Conservation (phyloP, 176 grass and related monocot species). For the Zizania latifolia region DNA sequence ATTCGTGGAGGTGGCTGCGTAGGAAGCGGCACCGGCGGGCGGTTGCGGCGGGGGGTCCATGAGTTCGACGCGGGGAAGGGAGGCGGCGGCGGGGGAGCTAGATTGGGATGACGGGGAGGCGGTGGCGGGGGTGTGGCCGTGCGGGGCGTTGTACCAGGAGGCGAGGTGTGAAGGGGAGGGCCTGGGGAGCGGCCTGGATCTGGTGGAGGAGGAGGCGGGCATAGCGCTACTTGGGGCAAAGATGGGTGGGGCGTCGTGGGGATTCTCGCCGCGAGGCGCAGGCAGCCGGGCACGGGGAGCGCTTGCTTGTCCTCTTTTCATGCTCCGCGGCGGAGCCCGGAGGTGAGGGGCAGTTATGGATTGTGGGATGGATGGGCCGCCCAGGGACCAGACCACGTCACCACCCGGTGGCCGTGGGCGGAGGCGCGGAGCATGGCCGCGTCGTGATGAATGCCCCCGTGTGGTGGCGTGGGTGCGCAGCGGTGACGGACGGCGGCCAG, state of each 20-base stretch:
- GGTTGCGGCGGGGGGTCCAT: constrained; percentile 12
- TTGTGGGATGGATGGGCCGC: neutral
- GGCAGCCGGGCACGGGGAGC: constrained; percentile 23
- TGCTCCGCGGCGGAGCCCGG: neutral
- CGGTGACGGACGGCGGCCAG: no score
- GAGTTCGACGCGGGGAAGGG: neutral
- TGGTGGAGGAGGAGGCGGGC: constrained; percentile 22
- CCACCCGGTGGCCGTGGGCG: neutral
- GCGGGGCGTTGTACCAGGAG: constrained; percentile 52
- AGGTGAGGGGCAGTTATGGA: neutral
- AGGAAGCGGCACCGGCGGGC: constrained; percentile 32
- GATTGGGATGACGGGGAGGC: constrained; percentile 15
- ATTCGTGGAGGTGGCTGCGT: constrained; percentile 15
- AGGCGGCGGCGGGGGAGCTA: neutral
- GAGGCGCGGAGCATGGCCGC: no score
- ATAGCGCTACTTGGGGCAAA: neutral
- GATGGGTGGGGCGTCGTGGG: neutral
- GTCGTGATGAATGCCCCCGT: neutral
- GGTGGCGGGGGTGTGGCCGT: neutral
- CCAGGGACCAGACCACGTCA: no score
- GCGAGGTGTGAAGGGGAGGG: constrained; percentile 39
- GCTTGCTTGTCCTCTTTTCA: constrained; percentile 37
- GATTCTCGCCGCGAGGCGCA: constrained; percentile 39
- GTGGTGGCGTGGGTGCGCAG: neutral
- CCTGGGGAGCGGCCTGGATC: constrained; percentile 40